These are phyloP conservation scores for Ananas comosus DNA, from an alignment of 176 grass and related monocot species.

Conservation along the genomic window DNA sequence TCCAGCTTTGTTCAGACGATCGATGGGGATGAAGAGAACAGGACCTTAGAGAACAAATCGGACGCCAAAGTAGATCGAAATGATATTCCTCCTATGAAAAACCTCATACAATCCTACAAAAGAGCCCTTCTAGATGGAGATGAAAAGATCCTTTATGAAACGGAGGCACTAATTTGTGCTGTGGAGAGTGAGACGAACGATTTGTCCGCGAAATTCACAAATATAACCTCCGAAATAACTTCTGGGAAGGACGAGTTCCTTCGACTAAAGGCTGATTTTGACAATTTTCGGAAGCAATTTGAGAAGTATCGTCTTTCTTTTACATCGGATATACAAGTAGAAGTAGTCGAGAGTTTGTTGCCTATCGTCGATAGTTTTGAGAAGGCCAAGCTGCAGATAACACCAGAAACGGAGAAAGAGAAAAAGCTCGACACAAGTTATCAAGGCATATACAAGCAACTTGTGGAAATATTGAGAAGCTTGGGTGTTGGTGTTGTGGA, in stretches of 20 bases:
- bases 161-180: conserved; percentile 47
- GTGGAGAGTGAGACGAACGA: conserved; percentile 51
- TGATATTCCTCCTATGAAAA: conserved; percentile 52
- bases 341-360: conserved; percentile 64
- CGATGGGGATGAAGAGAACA: conserved; percentile 21
- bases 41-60: not conserved
- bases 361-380: conserved; percentile 77
- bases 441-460: conserved; percentile 74
- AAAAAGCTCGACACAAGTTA: conserved; percentile 69
- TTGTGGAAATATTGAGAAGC: conserved; percentile 86
- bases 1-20: conserved; percentile 21
- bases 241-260: conserved; percentile 66
- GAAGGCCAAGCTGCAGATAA: conserved; percentile 47
- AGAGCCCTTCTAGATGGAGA: conserved; percentile 61
- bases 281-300: conserved; percentile 87
- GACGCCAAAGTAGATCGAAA: conserved; percentile 28
- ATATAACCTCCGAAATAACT: conserved; percentile 48
- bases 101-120: conserved; percentile 68
- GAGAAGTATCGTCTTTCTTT: conserved; percentile 74
- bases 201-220: conserved; percentile 41
- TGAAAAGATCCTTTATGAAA: conserved; percentile 41
- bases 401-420: conserved; percentile 64
- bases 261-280: conserved; percentile 80
- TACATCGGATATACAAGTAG: conserved; percentile 71
- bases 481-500: conserved; percentile 70